These are phyloP conservation scores for Adiantum capillusveneris DNA, from an alignment of 75 land plant species.

Conservation along the genomic window DNA sequence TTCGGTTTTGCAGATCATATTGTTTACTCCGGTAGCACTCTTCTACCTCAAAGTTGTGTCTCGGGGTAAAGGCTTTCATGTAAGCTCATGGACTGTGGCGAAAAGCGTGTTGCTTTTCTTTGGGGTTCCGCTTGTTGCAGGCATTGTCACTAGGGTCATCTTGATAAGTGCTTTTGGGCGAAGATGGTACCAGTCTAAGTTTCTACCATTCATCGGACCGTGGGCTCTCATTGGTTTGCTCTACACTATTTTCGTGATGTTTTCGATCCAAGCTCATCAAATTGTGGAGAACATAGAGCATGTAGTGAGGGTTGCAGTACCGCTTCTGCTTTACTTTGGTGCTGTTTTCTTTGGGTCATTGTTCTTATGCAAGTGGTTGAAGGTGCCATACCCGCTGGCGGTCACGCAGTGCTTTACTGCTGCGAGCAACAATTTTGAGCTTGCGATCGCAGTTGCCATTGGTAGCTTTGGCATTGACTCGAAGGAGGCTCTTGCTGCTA, in stretches of 20 bases:
- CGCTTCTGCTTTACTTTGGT: conserved; percentile 27
- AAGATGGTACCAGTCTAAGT: conserved; percentile 23
- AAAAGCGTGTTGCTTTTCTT: conserved; percentile 39
- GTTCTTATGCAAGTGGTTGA: conserved; percentile 22
- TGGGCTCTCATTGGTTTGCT: conserved; percentile 34
- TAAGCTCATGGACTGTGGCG: conserved; percentile 26
- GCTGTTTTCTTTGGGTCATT: conserved; percentile 28
- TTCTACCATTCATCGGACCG: too few relatives aligned
- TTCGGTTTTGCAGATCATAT: conserved; percentile 28
- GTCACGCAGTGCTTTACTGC: too few relatives aligned
- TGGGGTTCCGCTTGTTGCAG: conserved; percentile 30
- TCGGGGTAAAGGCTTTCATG: conserved; percentile 16
- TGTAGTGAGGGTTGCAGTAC: too few relatives aligned
- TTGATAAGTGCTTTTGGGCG: conserved; percentile 11
- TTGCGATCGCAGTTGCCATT: too few relatives aligned
- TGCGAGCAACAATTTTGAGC: too few relatives aligned
- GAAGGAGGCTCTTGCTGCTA: too few relatives aligned
- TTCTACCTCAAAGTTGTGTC: conserved; percentile 38
- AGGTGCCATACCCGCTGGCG: too few relatives aligned
- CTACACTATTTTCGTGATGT: conserved; percentile 44
- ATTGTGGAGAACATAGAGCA: too few relatives aligned
- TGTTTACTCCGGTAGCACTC: conserved; percentile 30
- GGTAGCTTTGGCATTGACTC: too few relatives aligned
- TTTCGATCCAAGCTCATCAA: too few relatives aligned
- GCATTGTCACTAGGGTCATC: conserved; percentile 20